Conservation (phyloP, 2,329 filamentous ascomycete species). For the Capronia coronata region DNA sequence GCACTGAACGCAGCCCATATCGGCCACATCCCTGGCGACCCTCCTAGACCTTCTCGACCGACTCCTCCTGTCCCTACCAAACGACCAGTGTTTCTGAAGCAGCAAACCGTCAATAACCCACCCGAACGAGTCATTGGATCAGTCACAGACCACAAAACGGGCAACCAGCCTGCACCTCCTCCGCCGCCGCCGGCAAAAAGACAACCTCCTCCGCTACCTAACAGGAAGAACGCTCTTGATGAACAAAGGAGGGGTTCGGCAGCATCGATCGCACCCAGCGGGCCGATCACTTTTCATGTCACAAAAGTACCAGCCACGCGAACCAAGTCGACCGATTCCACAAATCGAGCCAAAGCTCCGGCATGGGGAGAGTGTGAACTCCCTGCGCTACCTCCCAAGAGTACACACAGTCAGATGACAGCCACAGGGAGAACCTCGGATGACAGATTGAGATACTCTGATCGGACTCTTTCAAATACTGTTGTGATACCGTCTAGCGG, state of each 20-base stretch:
- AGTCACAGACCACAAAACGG: conserved; percentile 30
- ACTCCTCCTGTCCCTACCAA: conserved; percentile 29
- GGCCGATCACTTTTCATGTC: conserved; percentile 32
- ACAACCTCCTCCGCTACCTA: conserved; percentile 42
- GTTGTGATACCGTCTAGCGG: conserved; percentile 14
- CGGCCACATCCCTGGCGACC: conserved; percentile 32
- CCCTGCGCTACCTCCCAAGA: conserved; percentile 50
- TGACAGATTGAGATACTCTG: conserved; percentile 36
- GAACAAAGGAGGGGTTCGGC: conserved; percentile 37
- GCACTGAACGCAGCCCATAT: conserved; percentile 41
- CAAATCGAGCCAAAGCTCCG: conserved; percentile 46
- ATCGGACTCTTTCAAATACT: conserved; percentile 34
- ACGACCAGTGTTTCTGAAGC: conserved; percentile 29
- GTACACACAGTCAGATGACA: conserved; percentile 22
- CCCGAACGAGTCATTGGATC: conserved; percentile 33
- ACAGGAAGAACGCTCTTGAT: conserved; percentile 37
- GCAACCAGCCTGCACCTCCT: conserved; percentile 27
- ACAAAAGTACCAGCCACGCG: conserved; percentile 17
- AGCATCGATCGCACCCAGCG: conserved; percentile 45
- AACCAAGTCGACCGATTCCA: conserved; percentile 30
- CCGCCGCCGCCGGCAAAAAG: conserved; percentile 23
- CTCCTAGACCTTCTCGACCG: conserved; percentile 26
- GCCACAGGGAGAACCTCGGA: conserved; percentile 29
- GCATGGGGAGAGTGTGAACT: conserved; percentile 51
- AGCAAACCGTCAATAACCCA: conserved; percentile 34